Percentiles rank a stretch among this genome's conserved stretches.
Evolutionary conservation across 768 basidiomycete genomes (phyloP).

Genomic region (Lactarius trivialis): DNA sequence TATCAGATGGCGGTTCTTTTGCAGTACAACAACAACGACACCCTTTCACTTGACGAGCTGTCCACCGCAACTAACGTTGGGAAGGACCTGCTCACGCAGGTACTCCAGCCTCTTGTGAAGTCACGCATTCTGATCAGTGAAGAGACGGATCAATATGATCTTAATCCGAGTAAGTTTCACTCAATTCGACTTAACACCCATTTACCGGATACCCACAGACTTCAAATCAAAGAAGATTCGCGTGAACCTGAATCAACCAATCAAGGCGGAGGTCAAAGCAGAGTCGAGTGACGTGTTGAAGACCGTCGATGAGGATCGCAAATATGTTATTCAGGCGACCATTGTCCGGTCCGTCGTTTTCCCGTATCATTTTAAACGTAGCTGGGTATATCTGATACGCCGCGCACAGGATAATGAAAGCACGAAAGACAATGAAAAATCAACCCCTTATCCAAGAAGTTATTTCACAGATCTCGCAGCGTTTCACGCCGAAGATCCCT

Average conservation of each 20-base stretch:
- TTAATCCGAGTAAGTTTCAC: conserved; percentile 63
- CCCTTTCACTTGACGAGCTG: conserved; percentile 75
- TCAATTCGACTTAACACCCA: neutral
- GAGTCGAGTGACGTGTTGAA: conserved; percentile 87
- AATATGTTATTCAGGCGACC: conserved; percentile 92
- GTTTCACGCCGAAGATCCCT: conserved; percentile 88
- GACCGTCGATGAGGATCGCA: conserved; percentile 94
- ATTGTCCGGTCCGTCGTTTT: conserved; percentile 61
- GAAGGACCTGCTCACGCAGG: conserved; percentile 73
- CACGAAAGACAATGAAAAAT: conserved; percentile 92
- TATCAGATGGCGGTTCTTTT: conserved; percentile 94
- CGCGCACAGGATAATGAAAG: conserved; percentile 78
- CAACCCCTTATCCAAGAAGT: conserved; percentile 86
- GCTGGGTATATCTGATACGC: conserved; percentile 17
- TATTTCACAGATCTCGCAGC: conserved; percentile 78
- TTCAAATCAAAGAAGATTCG: conserved; percentile 94
- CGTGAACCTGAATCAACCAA: conserved; percentile 84
- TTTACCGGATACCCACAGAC: conserved; percentile 35
- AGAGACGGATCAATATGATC: conserved; percentile 82
- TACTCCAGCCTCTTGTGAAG: conserved; percentile 57
- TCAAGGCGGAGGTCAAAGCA: conserved; percentile 91
- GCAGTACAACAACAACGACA: conserved; percentile 90
- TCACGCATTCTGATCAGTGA: conserved; percentile 87
- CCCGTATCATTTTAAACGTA: neutral
- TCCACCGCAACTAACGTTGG: conserved; percentile 70